phyloP scores from a whole-genome alignment of 2,329 filamentous ascomycete genomes.

The Cordyceps militaris region DNA sequence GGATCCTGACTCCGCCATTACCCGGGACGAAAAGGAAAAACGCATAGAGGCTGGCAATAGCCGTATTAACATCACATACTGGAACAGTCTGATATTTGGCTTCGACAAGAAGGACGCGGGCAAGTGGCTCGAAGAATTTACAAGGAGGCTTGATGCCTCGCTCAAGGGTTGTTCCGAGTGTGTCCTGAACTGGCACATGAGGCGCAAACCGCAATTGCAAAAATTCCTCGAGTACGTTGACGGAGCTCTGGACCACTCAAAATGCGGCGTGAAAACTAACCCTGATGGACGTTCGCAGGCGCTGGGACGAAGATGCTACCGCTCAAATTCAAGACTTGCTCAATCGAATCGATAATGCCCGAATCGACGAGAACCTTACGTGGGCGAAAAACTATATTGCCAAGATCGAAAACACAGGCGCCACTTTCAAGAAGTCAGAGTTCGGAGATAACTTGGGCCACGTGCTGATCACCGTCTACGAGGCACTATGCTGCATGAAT shows the following conservation, averaged over 20 bases:
- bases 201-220: conserved; percentile 55
- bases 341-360: conserved; percentile 51
- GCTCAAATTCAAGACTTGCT: conserved; percentile 48
- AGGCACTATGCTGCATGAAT: conserved; percentile 76
- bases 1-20: conserved; percentile 43
- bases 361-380: conserved; percentile 54
- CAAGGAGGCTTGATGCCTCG: conserved; percentile 46
- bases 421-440: conserved; percentile 39
- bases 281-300: conserved; percentile 19
- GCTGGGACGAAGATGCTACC: conserved; percentile 45
- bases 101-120: conserved; percentile 55
- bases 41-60: conserved; percentile 48
- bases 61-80: conserved; percentile 57
- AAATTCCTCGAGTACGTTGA: conserved; percentile 50
- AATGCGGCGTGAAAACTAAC: conserved; percentile 19
- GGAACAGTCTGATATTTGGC: conserved; percentile 62
- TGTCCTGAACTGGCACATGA: conserved; percentile 67
- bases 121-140: conserved; percentile 54
- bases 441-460: conserved; percentile 43
- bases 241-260: conserved; percentile 9
- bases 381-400: conserved; percentile 49
- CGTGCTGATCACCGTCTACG: conserved; percentile 75
- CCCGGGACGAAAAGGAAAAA: conserved; percentile 41
- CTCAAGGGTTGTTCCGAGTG: conserved; percentile 62
- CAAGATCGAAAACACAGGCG: conserved; percentile 41